phyloP scores from a whole-genome alignment of 169 alveolate species.

The Fabrea salina region DNA sequence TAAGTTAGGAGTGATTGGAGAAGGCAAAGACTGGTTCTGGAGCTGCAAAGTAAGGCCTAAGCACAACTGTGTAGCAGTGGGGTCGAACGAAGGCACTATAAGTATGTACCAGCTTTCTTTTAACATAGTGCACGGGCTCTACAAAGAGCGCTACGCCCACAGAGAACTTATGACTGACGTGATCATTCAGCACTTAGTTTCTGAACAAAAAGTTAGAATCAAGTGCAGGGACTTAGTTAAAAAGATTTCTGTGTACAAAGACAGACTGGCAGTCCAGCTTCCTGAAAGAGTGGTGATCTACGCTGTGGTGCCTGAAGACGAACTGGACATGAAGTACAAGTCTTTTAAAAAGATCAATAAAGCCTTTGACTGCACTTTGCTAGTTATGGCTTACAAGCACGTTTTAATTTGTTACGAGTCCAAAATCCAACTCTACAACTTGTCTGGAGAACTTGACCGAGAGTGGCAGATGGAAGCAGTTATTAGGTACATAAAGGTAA shows the following conservation, averaged over 20 bases:
- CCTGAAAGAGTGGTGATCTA: slow-evolving; percentile 79
- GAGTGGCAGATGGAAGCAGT: slow-evolving; percentile 88
- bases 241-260: slow-evolving; percentile 90
- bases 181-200: slow-evolving; percentile 77
- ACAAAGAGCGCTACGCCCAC: slow-evolving; percentile 85
- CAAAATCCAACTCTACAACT: slow-evolving; percentile 70
- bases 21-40: slow-evolving; percentile 75
- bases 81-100: slow-evolving; percentile 82
- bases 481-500: slow-evolving; percentile 79
- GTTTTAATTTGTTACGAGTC: slow-evolving; percentile 78
- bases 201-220: slow-evolving; percentile 83
- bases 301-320: slow-evolving; percentile 71
- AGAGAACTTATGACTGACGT: slow-evolving; percentile 89
- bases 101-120: slow-evolving; percentile 68
- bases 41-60: slow-evolving; percentile 42
- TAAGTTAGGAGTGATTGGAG: slow-evolving; percentile 77
- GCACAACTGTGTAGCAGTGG: slow-evolving; percentile 49
- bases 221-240: slow-evolving; percentile 89
- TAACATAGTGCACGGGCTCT: slow-evolving; percentile 83
- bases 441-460: slow-evolving; percentile 83
- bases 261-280: slow-evolving; percentile 88
- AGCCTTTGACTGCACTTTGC: slow-evolving; percentile 83
- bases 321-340: slow-evolving; percentile 80
- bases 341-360: slow-evolving; percentile 73
- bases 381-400: slow-evolving; percentile 84